phyloP scores from a whole-genome alignment of 495 filamentous ascomycete species.

The Xylaria nigripes region DNA sequence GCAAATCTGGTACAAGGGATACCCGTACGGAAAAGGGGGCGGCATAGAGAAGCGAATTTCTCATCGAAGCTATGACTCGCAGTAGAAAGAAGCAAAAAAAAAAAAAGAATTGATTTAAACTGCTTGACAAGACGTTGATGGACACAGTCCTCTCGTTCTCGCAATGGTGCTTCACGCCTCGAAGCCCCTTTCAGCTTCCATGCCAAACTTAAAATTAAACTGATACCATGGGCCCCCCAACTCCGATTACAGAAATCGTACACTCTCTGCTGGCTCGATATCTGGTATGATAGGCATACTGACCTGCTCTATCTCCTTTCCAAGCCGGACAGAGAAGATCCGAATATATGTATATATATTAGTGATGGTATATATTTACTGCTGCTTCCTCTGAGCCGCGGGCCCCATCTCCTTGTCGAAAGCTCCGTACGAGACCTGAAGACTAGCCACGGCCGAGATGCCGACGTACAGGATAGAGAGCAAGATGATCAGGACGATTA shows the following conservation, averaged over 20 bases:
- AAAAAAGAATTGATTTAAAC: slow-evolving; percentile 10
- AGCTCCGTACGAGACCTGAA: slow-evolving; percentile 84
- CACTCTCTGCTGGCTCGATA: slow-evolving; percentile 13
- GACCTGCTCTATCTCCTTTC: background rate
- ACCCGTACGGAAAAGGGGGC: too few relatives aligned
- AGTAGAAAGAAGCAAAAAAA: background rate
- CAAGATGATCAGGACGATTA: slow-evolving; percentile 55
- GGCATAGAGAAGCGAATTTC: too few relatives aligned
- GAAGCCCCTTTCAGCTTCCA: slow-evolving; percentile 17
- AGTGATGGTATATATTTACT: slow-evolving; percentile 28
- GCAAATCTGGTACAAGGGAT: too few relatives aligned
- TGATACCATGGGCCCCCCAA: slow-evolving; percentile 16
- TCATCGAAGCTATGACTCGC: too few relatives aligned
- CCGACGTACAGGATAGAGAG: slow-evolving; percentile 70
- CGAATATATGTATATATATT: background rate
- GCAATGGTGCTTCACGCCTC: slow-evolving; percentile 8
- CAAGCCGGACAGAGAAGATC: background rate
- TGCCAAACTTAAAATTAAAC: slow-evolving; percentile 8
- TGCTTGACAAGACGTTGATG: slow-evolving; percentile 14
- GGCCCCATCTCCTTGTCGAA: slow-evolving; percentile 96
- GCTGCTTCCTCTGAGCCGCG: slow-evolving; percentile 75
- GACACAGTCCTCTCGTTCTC: slow-evolving; percentile 18
- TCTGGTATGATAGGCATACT: background rate
- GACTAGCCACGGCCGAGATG: slow-evolving; percentile 62
- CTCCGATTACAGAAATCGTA: slow-evolving; percentile 23